Conservation (phyloP, 352 stramenopile genomes). For the Peronospora farinosa region DNA sequence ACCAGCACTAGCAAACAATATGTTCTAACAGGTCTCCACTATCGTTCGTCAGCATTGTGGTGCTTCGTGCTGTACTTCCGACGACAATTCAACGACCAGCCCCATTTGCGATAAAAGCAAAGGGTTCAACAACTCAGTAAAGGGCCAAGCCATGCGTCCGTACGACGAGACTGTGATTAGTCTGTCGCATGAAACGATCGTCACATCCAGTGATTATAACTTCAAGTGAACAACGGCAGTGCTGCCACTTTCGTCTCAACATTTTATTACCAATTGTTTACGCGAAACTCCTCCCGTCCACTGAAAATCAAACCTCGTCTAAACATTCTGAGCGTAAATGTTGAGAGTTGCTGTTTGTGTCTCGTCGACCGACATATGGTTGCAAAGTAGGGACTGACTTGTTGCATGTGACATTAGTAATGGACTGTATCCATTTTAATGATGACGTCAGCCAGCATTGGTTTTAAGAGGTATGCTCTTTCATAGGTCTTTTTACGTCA, state of each 20-base stretch:
- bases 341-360: conserved; percentile 18
- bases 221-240: not conserved
- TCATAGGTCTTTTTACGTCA: conserved; percentile 4
- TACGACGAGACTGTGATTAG: too few relatives aligned
- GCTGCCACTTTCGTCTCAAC: conserved; percentile 10
- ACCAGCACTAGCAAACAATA: too few relatives aligned
- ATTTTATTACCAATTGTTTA: conserved; percentile 13
- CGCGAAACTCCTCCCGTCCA: not conserved
- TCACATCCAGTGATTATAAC: not conserved
- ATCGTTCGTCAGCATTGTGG: too few relatives aligned
- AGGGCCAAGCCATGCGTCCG: too few relatives aligned
- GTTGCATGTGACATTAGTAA: conserved; percentile 11
- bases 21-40: too few relatives aligned
- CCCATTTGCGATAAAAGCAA: too few relatives aligned
- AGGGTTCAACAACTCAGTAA: too few relatives aligned
- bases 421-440: conserved; percentile 22
- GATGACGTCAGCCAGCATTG: conserved; percentile 1
- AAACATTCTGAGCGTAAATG: conserved; percentile 5
- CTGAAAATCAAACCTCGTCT: conserved; percentile 8
- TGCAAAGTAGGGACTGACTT: conserved; percentile 10
- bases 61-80: too few relatives aligned
- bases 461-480: conserved; percentile 9
- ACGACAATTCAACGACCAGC: too few relatives aligned
- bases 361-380: conserved; percentile 6
- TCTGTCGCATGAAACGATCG: too few relatives aligned